Conservation (phyloP, 345 rosid genomes). For the Citrus sinensis region DNA sequence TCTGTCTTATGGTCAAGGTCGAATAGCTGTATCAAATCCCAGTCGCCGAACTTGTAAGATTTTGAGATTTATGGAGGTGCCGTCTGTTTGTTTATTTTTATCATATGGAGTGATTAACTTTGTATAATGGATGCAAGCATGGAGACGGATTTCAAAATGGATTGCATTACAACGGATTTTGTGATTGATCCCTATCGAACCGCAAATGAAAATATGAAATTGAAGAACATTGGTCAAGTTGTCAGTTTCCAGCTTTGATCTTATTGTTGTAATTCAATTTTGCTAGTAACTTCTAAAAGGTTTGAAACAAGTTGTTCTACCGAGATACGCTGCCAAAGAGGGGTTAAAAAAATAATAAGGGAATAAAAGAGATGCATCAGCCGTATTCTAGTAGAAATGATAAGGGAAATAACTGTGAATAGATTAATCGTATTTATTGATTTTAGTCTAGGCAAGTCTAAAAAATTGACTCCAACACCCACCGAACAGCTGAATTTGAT, state of each 20-base stretch:
- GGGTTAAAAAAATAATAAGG: neutral
- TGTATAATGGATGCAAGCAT: neutral
- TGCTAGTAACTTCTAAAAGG: too few species aligned
- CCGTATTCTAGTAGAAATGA: too few species aligned
- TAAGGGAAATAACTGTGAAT: too few species aligned
- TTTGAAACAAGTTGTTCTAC: neutral
- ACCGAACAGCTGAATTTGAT: neutral
- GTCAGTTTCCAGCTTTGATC: neutral
- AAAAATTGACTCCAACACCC: neutral
- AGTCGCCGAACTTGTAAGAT: neutral
- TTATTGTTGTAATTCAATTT: too few species aligned
- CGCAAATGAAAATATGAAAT: too few species aligned
- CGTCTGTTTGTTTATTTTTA: neutral
- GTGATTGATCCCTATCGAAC: neutral
- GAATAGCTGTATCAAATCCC: neutral
- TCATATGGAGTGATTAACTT: neutral
- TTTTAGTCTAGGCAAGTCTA: too few species aligned
- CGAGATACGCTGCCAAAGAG: neutral
- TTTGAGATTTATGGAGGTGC: neutral
- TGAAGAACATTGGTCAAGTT: too few species aligned
- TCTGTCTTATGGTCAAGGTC: neutral
- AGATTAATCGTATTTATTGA: too few species aligned
- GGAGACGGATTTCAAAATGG: neutral
- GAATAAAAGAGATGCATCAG: neutral
- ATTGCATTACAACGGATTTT: neutral